Conservation (phyloP, 2,329 filamentous ascomycete genomes). For the Hymenoscyphus salicellus region DNA sequence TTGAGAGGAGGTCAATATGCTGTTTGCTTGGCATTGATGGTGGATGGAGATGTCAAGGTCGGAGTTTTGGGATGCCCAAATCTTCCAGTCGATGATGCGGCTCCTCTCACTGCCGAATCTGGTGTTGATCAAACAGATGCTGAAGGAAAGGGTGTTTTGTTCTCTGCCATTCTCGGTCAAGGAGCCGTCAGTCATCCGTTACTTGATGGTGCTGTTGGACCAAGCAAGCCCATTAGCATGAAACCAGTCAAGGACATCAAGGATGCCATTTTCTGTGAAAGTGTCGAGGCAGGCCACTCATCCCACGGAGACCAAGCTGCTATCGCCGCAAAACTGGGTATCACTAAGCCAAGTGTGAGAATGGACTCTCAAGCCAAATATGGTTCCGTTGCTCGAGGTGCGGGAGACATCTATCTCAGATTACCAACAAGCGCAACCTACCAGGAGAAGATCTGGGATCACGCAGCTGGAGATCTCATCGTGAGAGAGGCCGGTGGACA, state of each 20-base stretch:
- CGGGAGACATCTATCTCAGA: conserved; percentile 90
- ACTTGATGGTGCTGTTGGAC: conserved; percentile 50
- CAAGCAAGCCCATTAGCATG: conserved; percentile 71
- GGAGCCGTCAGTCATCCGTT: conserved; percentile 81
- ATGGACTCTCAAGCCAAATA: conserved; percentile 99
- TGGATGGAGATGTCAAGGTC: conserved; percentile 89
- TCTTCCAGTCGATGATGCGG: conserved; percentile 79
- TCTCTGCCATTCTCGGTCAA: conserved; percentile 75
- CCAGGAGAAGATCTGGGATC: conserved; percentile 99
- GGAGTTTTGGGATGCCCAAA: conserved; percentile 96
- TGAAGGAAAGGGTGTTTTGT: conserved; percentile 78
- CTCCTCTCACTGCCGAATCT: conserved; percentile 66
- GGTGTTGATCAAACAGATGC: conserved; percentile 72
- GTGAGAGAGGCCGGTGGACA: conserved; percentile 90
- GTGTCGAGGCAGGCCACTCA: conserved; percentile 89
- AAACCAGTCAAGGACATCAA: conserved; percentile 69
- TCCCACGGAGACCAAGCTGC: conserved; percentile 82
- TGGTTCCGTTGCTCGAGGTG: conserved; percentile 87
- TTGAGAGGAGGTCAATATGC: conserved; percentile 95
- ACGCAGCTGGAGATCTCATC: conserved; percentile 91
- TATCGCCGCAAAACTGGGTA: conserved; percentile 81
- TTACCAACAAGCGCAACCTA: conserved; percentile 83
- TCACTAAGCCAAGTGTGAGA: conserved; percentile 82
- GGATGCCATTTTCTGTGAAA: conserved; percentile 91
- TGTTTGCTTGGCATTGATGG: conserved; percentile 86